These are phyloP conservation scores for Candida oleophila DNA, from an alignment of 805 yeast species.

Conservation along the genomic window DNA sequence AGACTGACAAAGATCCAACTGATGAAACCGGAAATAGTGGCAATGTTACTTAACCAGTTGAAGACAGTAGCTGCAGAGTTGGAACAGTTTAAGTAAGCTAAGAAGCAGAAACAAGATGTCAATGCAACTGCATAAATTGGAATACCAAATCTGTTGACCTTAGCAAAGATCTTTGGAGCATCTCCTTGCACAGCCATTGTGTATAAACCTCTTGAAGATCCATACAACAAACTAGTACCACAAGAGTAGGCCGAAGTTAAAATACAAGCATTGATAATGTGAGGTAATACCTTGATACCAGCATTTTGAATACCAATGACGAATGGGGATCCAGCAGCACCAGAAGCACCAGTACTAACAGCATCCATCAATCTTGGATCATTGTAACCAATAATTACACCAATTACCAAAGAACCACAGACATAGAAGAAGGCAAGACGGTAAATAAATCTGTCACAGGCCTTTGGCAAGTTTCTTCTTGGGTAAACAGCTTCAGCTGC, in stretches of 20 bases:
- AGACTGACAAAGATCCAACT: conserved; percentile 57
- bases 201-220: conserved; percentile 35
- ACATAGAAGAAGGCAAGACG: conserved; percentile 35
- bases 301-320: conserved; percentile 34
- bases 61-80: conserved; percentile 28
- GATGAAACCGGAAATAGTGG: conserved; percentile 54
- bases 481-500: conserved; percentile 47
- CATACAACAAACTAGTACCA: conserved; percentile 35
- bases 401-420: conserved; percentile 39
- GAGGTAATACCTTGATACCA: conserved; percentile 35
- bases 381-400: conserved; percentile 31
- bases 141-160: conserved; percentile 31
- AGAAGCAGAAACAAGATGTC: conserved; percentile 14
- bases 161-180: conserved; percentile 31
- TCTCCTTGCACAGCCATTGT: conserved; percentile 36
- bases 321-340: conserved; percentile 41
- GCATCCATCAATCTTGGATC: conserved; percentile 29
- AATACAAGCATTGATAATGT: conserved; percentile 32
- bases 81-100: conserved; percentile 30
- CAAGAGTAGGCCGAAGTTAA: conserved; percentile 38
- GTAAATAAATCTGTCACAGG: conserved; percentile 33
- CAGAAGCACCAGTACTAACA: conserved; percentile 24
- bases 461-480: conserved; percentile 31
- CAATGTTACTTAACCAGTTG: conserved; percentile 36
- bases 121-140: conserved; percentile 30